Conservation (phyloP, 805 yeast genomes). For the Scheffersomyces amazonensis region DNA sequence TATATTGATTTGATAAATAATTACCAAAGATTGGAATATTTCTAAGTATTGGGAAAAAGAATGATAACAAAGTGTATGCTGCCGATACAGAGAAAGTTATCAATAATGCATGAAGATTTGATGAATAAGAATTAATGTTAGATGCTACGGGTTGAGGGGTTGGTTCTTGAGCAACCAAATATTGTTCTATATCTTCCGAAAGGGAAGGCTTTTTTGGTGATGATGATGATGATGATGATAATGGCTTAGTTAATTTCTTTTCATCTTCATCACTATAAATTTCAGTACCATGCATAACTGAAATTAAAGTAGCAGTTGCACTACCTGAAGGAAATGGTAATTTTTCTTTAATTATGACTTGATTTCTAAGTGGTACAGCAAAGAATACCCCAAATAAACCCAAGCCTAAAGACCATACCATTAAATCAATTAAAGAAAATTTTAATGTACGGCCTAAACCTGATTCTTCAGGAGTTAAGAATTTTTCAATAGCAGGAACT, state of each 20-base stretch:
- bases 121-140: constrained; percentile 28
- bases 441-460: constrained; percentile 46
- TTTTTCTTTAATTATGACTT: constrained; percentile 83
- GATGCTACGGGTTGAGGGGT: not conserved
- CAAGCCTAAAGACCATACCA: constrained; percentile 81
- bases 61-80: constrained; percentile 65
- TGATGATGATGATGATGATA: not conserved
- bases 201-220: not conserved
- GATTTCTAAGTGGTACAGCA: constrained; percentile 83
- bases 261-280: constrained; percentile 34
- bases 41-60: constrained; percentile 68
- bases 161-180: not conserved
- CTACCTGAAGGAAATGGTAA: constrained; percentile 92
- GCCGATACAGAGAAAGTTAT: constrained; percentile 70
- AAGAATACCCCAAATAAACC: constrained; percentile 96
- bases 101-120: constrained; percentile 59
- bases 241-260: not conserved
- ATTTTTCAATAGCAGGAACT: constrained; percentile 91
- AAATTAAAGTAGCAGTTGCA: constrained; percentile 91
- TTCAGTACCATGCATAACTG: constrained; percentile 77
- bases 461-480: constrained; percentile 73
- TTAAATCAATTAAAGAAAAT: constrained; percentile 48
- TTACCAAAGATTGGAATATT: constrained; percentile 75
- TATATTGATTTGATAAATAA: constrained; percentile 55
- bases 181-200: not conserved